Percentiles rank a stretch among this genome's conserved stretches.
phyloP scores from a whole-genome alignment of 768 basidiomycete species.

The Tricholoma furcatifolium region DNA sequence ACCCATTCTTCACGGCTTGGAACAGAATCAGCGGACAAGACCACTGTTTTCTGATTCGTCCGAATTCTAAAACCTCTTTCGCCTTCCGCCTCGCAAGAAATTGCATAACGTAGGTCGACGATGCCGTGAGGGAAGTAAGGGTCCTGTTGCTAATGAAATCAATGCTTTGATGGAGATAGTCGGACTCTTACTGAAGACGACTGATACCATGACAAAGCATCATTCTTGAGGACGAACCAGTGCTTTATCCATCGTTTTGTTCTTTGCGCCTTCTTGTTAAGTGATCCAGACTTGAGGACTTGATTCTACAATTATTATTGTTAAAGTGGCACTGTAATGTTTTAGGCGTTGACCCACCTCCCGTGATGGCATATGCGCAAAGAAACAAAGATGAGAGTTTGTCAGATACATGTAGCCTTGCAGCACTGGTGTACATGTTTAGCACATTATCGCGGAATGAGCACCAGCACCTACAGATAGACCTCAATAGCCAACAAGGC shows the following conservation, averaged over 20 bases:
- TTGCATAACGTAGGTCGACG: conserved; percentile 91
- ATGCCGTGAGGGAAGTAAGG: conserved; percentile 98
- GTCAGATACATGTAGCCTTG: conserved; percentile 99
- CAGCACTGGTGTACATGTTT: conserved; percentile 53
- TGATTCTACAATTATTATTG: conserved; percentile 61
- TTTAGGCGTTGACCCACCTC: conserved; percentile 53
- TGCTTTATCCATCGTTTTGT: conserved; percentile 93
- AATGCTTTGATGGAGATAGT: background rate
- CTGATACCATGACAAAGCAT: conserved; percentile 95
- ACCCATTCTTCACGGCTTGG: conserved; percentile 94
- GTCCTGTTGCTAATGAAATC: conserved; percentile 50
- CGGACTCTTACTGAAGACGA: conserved; percentile 72
- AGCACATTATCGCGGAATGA: background rate
- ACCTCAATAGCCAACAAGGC: conserved; percentile 91
- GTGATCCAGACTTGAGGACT: conserved; percentile 86
- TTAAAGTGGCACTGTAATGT: background rate
- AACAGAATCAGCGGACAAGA: conserved; percentile 73
- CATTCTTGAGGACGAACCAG: conserved; percentile 97
- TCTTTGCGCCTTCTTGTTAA: conserved; percentile 84
- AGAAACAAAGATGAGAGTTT: conserved; percentile 92
- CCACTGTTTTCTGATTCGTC: conserved; percentile 76
- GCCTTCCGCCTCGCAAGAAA: conserved; percentile 77
- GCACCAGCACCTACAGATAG: conserved; percentile 64
- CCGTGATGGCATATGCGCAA: conserved; percentile 87
- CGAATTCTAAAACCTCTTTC: conserved; percentile 82